Evolutionary conservation across 1,284 basidiomycete genomes (phyloP), one percentile per base, ranked within the genome.

Genomic region (Bondarzewia mesenterica): DNA sequence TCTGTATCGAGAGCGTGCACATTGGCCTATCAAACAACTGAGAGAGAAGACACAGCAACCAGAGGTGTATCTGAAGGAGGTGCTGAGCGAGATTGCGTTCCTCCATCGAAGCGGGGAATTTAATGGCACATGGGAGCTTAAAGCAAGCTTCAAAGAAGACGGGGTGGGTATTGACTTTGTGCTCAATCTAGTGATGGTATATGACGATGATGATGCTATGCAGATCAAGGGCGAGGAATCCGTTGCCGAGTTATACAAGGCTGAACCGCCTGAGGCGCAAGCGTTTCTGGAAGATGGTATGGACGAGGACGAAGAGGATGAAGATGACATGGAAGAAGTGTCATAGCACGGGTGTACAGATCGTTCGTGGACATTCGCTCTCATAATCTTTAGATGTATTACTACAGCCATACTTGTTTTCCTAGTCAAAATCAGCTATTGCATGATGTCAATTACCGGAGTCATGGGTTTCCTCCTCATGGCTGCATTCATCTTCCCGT

Each of bases 1-100:
- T 2, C 71, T 85, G 7, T 98, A 95, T 71, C 78, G 80, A 50
- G 80, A 89, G 48, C 78, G 80, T 51, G 80, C 86, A 32, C 84
- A 84, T 54, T 97, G 93, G 93, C 74, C 81, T 51, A 82, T 96
- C 62, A 85, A 86, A 54, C 73, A 80, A 15, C 68, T 97, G 46
- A 78, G 90, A 42, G 81, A 87, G 53, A 82, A 80, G 48, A 89
- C 89, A 0, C 85, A 93, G 62, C 94, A 98, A 66, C 94, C 94
- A 1, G 90, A 95, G 63, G 81, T 75, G 14, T 97, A 93, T 65
- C 77, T 98, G 50, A 89, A 93, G 57, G 92, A 97, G 58, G 83
- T 91, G 1, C 68, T 98, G 44, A 72, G 70, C 39, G 86, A 91
- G 54, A 85, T 97, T 42, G 93, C 89, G 2, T 80, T 77, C 52